Base-by-base conservation (phyloP, 768 basidiomycete genomes). In the Tricholoma sp. region DNA sequence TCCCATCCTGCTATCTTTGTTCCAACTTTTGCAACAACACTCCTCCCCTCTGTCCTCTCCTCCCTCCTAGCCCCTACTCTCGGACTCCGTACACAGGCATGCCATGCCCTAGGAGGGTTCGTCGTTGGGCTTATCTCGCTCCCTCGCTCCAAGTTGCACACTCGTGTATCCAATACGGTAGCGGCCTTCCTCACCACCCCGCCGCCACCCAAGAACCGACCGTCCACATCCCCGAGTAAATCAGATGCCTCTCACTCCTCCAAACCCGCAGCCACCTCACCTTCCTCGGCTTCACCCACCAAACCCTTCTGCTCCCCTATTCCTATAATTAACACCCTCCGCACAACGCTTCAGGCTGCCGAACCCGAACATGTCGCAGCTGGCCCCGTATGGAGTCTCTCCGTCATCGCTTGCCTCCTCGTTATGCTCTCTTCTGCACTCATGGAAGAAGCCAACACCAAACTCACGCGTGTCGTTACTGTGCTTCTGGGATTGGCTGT, bases 371-470 rank as follows among this genome's bases (percentile, higher is more conserved):
- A 85, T 59, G 79, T 80, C 7, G 86, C 88, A 1, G 85, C 90
- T 63, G 88, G 89, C 1, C 89, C 91, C 8, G 83, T 87, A 1
- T 92, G 91, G 91, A 85, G 80, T 4, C 73, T 89, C 54, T 80
- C 79, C 58, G 85, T 90, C 31, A 71, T 91, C 1, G 83, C 85
- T 0, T 76, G 78, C 58, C 71, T 91, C 52, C 75, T 89, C 47
- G 82, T 86, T 37, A 72, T 92, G n/a, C 75, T 89, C 2, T 82
- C 86, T 1, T 78, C 85, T 2, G 71, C 72, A 3, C 70, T 87
- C 21, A 81, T 24, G 71, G 57, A 72, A 74, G 35, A 74, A 82
- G 55, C 54, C 64, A 31, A 74, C 73, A 50, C 66, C 82, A 19
- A 75, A 75, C 32, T 76, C 79, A 11, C 71, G 74, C 24, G 66